Base-by-base conservation (phyloP, 805 yeast genomes). In the Kazachstania bromeliacearum region DNA sequence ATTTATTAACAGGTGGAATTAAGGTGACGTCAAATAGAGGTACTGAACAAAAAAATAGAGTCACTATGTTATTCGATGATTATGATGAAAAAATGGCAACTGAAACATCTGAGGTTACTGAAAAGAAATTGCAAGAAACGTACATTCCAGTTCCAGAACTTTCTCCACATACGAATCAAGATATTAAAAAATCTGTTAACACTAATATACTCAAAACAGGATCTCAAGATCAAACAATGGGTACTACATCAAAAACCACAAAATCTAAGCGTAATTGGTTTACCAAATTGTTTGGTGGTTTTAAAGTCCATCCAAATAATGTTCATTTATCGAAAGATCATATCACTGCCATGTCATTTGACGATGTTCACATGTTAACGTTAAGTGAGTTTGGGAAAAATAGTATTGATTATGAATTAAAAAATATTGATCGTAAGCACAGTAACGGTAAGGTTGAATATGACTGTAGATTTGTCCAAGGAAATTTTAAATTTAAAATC, bases 11-110 rank as follows among this genome's bases (percentile, higher is more conserved):
- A 4, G 24, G 16, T 25, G 27, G 24, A 8, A 8, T 23, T n/a
- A 13, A 7, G 14, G 19, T 14, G 7, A 17, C 12, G 7, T 10
- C 31, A 23, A 21, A 14, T 7, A 25, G 10, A 13, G 26, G 34
- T 3, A 28, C 23, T 12, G 15, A 26, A n/a, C 28, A 32, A 7
- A n/a, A 31, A 8, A 53, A 51, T 30, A 43, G 63, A 40, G 55
- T 52, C 4, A 50, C 59, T 5, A 46, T 55, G 53, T 38, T 51
- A 17, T 57, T 50, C 40, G 59, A 51, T 43, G 57, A 43, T 18
- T 47, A 50, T 7, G 49, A 45, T 34, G 44, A 40, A 37, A 32
- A 34, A 43, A 20, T 31, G 12, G 34, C 34, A 44, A 12, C 27
- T 41, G 31, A 42, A 40, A 43, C 36, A 31, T 22, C 31, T 13